Evolutionary conservation across 2,329 filamentous ascomycete genomes (phyloP).

Genomic region (Simplicillium aogashimaense): DNA sequence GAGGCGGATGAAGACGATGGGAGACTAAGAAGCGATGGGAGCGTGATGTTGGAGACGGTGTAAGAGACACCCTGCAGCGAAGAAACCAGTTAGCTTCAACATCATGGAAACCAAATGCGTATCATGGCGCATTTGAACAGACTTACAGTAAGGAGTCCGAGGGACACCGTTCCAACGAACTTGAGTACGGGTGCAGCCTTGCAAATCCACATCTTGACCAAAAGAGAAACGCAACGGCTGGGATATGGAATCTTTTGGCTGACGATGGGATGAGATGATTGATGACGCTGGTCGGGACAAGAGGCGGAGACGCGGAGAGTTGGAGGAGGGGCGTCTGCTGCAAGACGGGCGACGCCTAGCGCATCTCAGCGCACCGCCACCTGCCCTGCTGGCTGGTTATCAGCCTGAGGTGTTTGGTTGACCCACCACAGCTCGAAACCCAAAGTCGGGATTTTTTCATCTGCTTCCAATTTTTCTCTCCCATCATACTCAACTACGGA

Average conservation of each 20-base stretch:
- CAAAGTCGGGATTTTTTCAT: background rate
- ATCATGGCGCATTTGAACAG: slow-evolving; percentile 1
- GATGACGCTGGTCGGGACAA: background rate
- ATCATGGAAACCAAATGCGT: slow-evolving; percentile 5
- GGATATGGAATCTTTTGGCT: slow-evolving; percentile 16
- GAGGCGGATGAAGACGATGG: slow-evolving; percentile 64
- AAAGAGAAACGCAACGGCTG: too few species aligned
- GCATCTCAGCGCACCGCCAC: too few species aligned
- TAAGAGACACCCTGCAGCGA: slow-evolving; percentile 71
- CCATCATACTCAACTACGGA: slow-evolving; percentile 2
- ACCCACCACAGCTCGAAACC: too few species aligned
- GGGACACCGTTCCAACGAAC: slow-evolving; percentile 83
- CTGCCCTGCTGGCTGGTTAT: too few species aligned
- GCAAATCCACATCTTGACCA: slow-evolving; percentile 1
- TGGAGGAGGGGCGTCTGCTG: background rate
- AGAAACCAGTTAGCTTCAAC: slow-evolving; percentile 2
- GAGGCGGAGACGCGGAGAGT: background rate
- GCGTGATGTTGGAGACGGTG: slow-evolving; percentile 65
- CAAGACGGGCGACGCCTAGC: background rate
- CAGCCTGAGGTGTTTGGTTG: background rate
- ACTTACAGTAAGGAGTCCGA: slow-evolving; percentile 80
- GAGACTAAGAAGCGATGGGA: slow-evolving; percentile 72
- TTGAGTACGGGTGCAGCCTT: slow-evolving; percentile 71
- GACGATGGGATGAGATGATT: slow-evolving; percentile 11
- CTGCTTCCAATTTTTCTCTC: slow-evolving; percentile 5